Evolutionary conservation across 371 early-diverging fungal species (phyloP), one percentile per base, ranked within the genome.

Genomic region (Actinomortierella ambigua): DNA sequence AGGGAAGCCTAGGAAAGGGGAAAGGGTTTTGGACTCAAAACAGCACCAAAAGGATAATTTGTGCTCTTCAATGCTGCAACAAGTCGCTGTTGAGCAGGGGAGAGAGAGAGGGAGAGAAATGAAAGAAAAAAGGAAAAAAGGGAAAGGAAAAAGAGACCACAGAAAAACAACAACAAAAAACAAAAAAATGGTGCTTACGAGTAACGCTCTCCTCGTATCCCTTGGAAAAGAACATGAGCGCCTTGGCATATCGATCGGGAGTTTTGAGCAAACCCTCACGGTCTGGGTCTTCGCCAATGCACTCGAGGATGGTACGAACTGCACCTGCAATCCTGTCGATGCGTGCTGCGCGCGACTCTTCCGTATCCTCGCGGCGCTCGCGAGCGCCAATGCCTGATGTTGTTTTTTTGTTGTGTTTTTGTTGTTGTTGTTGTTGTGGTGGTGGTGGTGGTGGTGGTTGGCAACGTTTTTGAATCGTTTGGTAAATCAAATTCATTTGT

Each of bases 201-300:
- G 82, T 77, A 27, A 96, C 84, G 42, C 86, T 87, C 71, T 90
- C 86, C 68, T 98, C 97, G 78, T 98, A 99, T 2, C 98, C 99
- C 78, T 95, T 91, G 6, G 98, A 95, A 63, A 98, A 93, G 71
- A 95, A 98, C 89, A 97, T 86, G 55, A 99, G 81, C 2, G 99
- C 98, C 76, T 96, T 95, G 55, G 99, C 99, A 79, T 97, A 98
- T 42, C 98, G 87, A 55, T 94, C 90, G 18, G 98, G 99, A 1
- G 98, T 99, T 79, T 96, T 97, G 50, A 92, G 75, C 40, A 99
- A 79, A 0, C 99, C 99, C 70, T 98, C 97, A 46, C 99, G 86
- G 47, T 89, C 85, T 18, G 95, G 90, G 71, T 99, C 96, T 79
- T 99, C 99, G 42, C 99, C 99, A 51, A 99, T 85, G 69, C 93